Evolutionary conservation across 768 basidiomycete genomes (phyloP), one percentile per base, ranked within the genome.

Genomic region (Fistulinella prunicolor): DNA sequence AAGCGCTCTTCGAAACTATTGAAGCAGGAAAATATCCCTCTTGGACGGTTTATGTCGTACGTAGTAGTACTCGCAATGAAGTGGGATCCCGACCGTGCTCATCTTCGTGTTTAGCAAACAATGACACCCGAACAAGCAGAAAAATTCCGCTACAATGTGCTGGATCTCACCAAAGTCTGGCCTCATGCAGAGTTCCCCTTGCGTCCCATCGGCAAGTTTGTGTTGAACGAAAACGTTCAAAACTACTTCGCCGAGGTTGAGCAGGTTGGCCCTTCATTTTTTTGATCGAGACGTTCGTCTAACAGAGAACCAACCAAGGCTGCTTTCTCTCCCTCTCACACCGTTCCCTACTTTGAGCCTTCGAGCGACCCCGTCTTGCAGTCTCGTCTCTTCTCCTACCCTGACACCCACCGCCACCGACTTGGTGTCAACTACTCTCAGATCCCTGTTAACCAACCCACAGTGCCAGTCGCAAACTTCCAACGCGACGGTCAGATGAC

Each of bases 191-290:
- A 93, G 9, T 93, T 78, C 72, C 95, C 94, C n/a, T 77, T 96
- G 54, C 85, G 92, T 55, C 85, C 83, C 35, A 70, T 97, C 55
- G 94, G 94, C 60, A 92, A 85, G 65, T 72, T 96, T 47, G 86
- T 89, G 19, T 78, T 90, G 54, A 79, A 90, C 66, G 78, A 87
- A 69, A 86, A 88, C 62, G 74, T 78, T 17, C 73, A 85, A 64
- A 91, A 92, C 73, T 96, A 92, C 79, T 96, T 96, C 50, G 85
- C 92, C 42, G 94, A 97, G 73, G 85, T 94, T 38, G 94, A 98
- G 68, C 93, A 97, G 74, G 86, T 89, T 29, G 55, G 75, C 51
- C 10, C 26, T 63, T 16, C 57, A 54, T 66, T 68, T 52, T 66
- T 55, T 41, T 6, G 23, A 26, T 22, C 36, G 38, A n/a, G 9